These are phyloP conservation scores for Orbilia quercus DNA, from an alignment of 2,329 filamentous ascomycete species.

Conservation along the genomic window DNA sequence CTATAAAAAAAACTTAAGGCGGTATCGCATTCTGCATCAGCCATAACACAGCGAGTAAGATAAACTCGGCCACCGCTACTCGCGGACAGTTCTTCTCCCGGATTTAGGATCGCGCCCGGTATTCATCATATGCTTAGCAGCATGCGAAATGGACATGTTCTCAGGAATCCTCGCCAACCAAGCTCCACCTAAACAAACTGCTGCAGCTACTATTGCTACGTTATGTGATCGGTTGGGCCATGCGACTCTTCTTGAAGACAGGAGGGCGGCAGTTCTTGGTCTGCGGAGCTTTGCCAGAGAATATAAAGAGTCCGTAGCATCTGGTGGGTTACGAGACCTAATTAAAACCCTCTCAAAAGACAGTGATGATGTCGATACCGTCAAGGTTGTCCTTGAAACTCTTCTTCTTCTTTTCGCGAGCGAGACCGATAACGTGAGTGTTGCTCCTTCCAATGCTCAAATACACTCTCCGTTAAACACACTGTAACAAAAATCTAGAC, in stretches of 20 bases:
- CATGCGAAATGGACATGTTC: slow-evolving; percentile 59
- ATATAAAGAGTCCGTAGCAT: slow-evolving; percentile 94
- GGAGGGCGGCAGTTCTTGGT: slow-evolving; percentile 89
- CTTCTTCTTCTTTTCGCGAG: slow-evolving; percentile 89
- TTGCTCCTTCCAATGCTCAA: slow-evolving; percentile 7
- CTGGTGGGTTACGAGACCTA: slow-evolving; percentile 86
- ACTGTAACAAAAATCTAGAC: slow-evolving; percentile 67
- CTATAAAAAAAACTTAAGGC: no score
- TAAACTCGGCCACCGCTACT: background rate
- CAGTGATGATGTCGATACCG: slow-evolving; percentile 92
- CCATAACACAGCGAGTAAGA: no score
- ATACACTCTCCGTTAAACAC: background rate
- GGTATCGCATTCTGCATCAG: no score
- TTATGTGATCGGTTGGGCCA: slow-evolving; percentile 87
- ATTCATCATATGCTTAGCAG: slow-evolving; percentile 11
- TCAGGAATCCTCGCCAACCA: slow-evolving; percentile 72
- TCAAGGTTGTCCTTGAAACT: slow-evolving; percentile 94
- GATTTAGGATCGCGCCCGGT: background rate
- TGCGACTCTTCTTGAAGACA: slow-evolving; percentile 91
- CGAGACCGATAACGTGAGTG: slow-evolving; percentile 70
- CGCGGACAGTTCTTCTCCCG: background rate
- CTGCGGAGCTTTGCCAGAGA: slow-evolving; percentile 95
- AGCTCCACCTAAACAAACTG: slow-evolving; percentile 94
- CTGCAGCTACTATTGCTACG: slow-evolving; percentile 90
- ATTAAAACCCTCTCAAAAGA: slow-evolving; percentile 88